Evolutionary conservation across 2,329 filamentous ascomycete species (phyloP).

Genomic region (Pseudogymnoascus sp.): DNA sequence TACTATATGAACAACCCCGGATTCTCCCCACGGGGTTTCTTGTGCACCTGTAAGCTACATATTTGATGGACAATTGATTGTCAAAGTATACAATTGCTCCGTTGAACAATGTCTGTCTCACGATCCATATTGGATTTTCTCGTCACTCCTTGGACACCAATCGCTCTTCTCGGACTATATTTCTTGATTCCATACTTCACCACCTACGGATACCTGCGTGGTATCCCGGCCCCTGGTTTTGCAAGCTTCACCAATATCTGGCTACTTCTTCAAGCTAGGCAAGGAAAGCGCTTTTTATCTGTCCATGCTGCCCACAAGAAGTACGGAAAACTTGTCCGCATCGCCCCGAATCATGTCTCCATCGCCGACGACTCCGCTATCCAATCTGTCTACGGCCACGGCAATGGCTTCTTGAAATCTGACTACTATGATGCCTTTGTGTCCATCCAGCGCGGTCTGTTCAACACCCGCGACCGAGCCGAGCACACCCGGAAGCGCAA

Average conservation of each 20-base stretch:
- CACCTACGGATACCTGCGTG: slow-evolving; percentile 23
- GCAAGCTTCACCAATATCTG: slow-evolving; percentile 69
- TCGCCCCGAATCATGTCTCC: slow-evolving; percentile 73
- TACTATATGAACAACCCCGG: not conserved
- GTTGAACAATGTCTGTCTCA: slow-evolving; percentile 14
- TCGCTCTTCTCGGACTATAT: slow-evolving; percentile 35
- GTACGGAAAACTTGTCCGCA: slow-evolving; percentile 61
- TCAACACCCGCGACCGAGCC: slow-evolving; percentile 75
- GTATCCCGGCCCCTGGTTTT: slow-evolving; percentile 41
- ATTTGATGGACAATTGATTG: not conserved
- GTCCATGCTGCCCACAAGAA: slow-evolving; percentile 57
- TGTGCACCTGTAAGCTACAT: not conserved
- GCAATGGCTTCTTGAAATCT: slow-evolving; percentile 61
- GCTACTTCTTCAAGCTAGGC: slow-evolving; percentile 59
- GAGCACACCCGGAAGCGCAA: slow-evolving; percentile 88
- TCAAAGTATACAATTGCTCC: not conserved
- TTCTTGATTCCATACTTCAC: slow-evolving; percentile 27
- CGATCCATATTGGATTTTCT: slow-evolving; percentile 31
- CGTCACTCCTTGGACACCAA: slow-evolving; percentile 40
- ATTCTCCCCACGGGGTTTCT: not conserved
- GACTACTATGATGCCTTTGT: slow-evolving; percentile 91
- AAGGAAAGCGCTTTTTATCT: slow-evolving; percentile 52
- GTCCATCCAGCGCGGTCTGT: slow-evolving; percentile 74
- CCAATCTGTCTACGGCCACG: slow-evolving; percentile 63
- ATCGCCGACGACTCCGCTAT: slow-evolving; percentile 69